Percentiles rank a stretch among this genome's conserved stretches.
These are phyloP conservation scores for Tympanopsis confertula DNA, from an alignment of 2,329 filamentous ascomycete genomes.

Conservation along the genomic window DNA sequence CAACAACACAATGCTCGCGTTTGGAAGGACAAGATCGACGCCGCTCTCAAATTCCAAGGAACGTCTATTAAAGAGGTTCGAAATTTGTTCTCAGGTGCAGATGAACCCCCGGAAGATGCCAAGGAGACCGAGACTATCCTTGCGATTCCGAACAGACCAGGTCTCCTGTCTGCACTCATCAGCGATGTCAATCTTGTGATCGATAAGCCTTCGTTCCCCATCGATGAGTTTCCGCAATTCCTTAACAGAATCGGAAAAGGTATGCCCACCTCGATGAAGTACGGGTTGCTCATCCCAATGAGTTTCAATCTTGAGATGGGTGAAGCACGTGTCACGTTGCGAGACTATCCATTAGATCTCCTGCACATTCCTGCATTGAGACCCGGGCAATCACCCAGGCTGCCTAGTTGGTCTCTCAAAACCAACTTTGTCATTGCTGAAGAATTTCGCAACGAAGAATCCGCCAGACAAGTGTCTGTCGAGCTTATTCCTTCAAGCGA, in stretches of 20 bases:
- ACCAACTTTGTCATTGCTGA: constrained; percentile 67
- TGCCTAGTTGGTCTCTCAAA: constrained; percentile 55
- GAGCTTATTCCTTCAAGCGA: constrained; percentile 51
- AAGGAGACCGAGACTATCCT: constrained; percentile 58
- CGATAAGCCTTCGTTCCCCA: constrained; percentile 61
- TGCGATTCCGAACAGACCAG: constrained; percentile 54
- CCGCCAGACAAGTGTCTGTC: constrained; percentile 51
- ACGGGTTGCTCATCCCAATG: constrained; percentile 58
- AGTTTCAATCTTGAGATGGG: constrained; percentile 60
- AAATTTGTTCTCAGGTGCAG: constrained; percentile 51
- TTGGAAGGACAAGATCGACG: constrained; percentile 61
- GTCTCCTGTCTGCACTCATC: constrained; percentile 50
- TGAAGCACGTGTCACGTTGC: constrained; percentile 53
- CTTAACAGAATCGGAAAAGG: constrained; percentile 61
- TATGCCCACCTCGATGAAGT: constrained; percentile 60
- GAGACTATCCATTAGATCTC: constrained; percentile 63
- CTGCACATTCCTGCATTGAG: constrained; percentile 59
- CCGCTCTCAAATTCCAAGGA: constrained; percentile 41
- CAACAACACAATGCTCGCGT: constrained; percentile 54
- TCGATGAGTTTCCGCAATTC: constrained; percentile 53
- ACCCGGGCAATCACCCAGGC: constrained; percentile 47
- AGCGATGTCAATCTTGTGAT: constrained; percentile 57
- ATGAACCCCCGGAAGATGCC: constrained; percentile 52
- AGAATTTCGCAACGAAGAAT: constrained; percentile 54
- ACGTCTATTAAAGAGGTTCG: constrained; percentile 51